Evolutionary conservation across 2,329 filamentous ascomycete species (phyloP), one percentile per base, ranked within the genome.

Genomic region (Didymella pomorum): DNA sequence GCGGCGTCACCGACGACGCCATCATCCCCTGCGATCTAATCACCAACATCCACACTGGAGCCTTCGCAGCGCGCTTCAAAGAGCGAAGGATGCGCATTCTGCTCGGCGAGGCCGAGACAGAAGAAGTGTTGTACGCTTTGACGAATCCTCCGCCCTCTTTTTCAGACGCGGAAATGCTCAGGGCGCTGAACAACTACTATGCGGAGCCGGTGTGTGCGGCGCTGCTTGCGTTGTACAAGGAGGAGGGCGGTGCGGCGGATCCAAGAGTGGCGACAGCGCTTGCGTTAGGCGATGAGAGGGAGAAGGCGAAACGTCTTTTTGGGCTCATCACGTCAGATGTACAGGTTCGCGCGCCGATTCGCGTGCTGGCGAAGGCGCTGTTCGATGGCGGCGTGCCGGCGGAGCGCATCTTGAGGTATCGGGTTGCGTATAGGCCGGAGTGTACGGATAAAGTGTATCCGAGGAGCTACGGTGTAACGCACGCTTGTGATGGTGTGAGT

Each of bases 291-390:
- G 28, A 47, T 9, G 48, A 57, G 8, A 2, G 21, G 2, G 48
- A 57, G 21, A 57, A 52, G 43, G 47, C 54, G 2, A 46, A 47
- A 23, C 47, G 26, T 35, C 42, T 57, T 11, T 57, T 57, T 23
- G 54, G 54, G 7, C 25, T 57, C 26, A 52, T 57, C 18, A 57
- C 54, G 1, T 57, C 54, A 29, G 54, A 57, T n/a, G 54, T 57
- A 16, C 54, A 57, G 21, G 54, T 57, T 9, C 54, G 54, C 28
- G 54, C 54, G 3, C 54, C 54, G 18, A 52, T 57, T 12, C 54
- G 54, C 12, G 42, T 57, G 3, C 43, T 57, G 14, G 52, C 54
- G 1, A 57, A 52, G 14, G 54, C 54, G 8, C 35, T 57, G 8
- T 57, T 47, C 26, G 33, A 52, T 29, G 54, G 54, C 2, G 54